Evolutionary conservation across 192 early-diverging fungal species (phyloP), one percentile per base, ranked within the genome.

Genomic region (Rhizophagus clarus): DNA sequence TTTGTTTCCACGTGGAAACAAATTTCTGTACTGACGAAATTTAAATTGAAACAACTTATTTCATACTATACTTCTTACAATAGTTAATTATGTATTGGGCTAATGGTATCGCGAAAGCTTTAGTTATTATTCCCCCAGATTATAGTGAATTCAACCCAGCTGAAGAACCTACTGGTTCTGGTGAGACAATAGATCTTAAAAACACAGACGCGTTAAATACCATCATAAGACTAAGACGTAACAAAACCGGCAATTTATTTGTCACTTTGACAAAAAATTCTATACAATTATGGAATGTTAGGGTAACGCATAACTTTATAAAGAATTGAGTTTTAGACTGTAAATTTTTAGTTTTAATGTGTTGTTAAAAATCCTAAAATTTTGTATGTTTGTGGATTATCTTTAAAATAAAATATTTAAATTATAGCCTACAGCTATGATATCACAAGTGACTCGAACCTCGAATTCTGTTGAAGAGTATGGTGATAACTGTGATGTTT

Each of bases 401-500:
- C 34, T 34, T 34, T 34, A 34, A 34, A 34, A 34, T 3, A 45
- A 64, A n/a, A n/a, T n/a, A n/a, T n/a, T n/a, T 61, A 32, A 47
- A 31, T n/a, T 61, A 6, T 76, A 94, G 93, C 94, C 94, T 37
- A 87, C 83, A 22, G 89, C 88, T 1, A 75, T 94, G 22, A 84
- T 96, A 17, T 83, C 94, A 26, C 88, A 88, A 71, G 89, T 93
- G 9, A 80, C 85, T 29, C 86, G 95, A 31, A 87, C 93, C 5
- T 78, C 88, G 12, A 85, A 88, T 45, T 92, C 92, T 37, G 73
- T 96, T 11, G 64, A 86, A 66, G 91, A 95, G 64, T 93, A 93
- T 87, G 95, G 95, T 10, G 88, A 89, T 49, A 96, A 96, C 84
- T 62, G 81, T 24, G 85, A 88, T 40, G 82, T 94, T 9, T 82